These are phyloP conservation scores for Phytophthora tentaculata DNA, from an alignment of 352 stramenopile genomes.

Conservation along the genomic window DNA sequence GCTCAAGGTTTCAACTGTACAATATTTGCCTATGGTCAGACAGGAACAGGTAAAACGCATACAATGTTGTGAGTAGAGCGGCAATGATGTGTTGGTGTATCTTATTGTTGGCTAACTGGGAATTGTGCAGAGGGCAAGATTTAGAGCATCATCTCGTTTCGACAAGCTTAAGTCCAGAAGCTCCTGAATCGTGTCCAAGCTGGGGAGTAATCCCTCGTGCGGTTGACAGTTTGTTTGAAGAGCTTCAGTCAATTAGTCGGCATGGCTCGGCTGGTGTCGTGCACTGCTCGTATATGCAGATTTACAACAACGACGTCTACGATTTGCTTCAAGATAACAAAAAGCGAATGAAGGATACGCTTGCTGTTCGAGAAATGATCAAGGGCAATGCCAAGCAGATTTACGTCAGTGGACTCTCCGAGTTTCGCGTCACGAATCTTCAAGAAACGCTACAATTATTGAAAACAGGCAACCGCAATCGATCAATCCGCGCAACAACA, in stretches of 20 bases:
- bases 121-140: conserved; percentile 51
- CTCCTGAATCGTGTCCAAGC: conserved; percentile 13
- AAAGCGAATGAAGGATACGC: conserved; percentile 55
- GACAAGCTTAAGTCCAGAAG: conserved; percentile 1
- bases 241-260: conserved; percentile 54
- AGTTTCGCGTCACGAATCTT: conserved; percentile 86
- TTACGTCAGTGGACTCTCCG: conserved; percentile 90
- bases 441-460: conserved; percentile 86
- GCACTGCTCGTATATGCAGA: conserved; percentile 92
- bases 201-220: conserved; percentile 89
- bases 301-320: conserved; percentile 91
- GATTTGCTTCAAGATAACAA: conserved; percentile 76
- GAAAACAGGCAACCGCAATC: conserved; percentile 76
- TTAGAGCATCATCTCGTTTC: conserved; percentile 51
- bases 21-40: conserved; percentile 93
- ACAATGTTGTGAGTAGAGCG: conserved; percentile 78
- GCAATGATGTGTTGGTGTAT: neutral
- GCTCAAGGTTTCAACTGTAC: conserved; percentile 91
- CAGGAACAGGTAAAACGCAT: conserved; percentile 90
- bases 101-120: neutral
- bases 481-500: conserved; percentile 88
- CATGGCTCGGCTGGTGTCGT: conserved; percentile 71
- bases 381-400: conserved; percentile 85
- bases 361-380: conserved; percentile 70
- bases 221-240: conserved; percentile 85